phyloP scores from a whole-genome alignment of 768 basidiomycete species.

The Boletus bicolor region DNA sequence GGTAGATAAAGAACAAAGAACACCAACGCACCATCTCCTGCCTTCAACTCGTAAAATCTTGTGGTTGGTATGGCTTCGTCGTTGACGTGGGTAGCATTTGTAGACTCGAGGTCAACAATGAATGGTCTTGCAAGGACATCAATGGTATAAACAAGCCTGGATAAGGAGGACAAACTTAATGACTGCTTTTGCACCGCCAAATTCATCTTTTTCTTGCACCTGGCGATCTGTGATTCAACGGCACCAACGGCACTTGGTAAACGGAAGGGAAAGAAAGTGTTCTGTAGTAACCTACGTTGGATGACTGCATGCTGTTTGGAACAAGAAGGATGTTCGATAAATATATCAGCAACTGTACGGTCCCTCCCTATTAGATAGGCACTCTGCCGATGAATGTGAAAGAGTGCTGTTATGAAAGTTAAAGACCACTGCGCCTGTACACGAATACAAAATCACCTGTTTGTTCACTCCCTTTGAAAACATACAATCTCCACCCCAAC shows the following conservation, averaged over 20 bases:
- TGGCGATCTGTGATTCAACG: conserved; percentile 58
- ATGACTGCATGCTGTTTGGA: conserved; percentile 98
- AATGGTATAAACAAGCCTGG: conserved; percentile 4
- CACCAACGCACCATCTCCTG: conserved; percentile 63
- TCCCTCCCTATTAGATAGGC: conserved; percentile 94
- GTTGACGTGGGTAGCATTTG: conserved; percentile 93
- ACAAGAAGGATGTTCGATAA: conserved; percentile 92
- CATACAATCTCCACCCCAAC: conserved; percentile 91
- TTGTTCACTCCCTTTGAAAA: conserved; percentile 95
- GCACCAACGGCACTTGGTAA: not conserved
- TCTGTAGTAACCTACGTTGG: conserved; percentile 58
- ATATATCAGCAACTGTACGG: conserved; percentile 78
- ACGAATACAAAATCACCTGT: conserved; percentile 57
- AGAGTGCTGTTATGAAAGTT: conserved; percentile 54
- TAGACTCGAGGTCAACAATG: conserved; percentile 97
- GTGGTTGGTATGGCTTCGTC: conserved; percentile 80
- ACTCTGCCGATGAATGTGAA: conserved; percentile 92
- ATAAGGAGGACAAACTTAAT: conserved; percentile 65
- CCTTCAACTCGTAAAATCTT: conserved; percentile 80
- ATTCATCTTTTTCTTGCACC: conserved; percentile 84
- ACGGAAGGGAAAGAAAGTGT: not conserved
- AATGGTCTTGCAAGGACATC: conserved; percentile 63
- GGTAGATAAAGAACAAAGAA: not conserved
- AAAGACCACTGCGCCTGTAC: not conserved
- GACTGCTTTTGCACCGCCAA: conserved; percentile 68